Conservation (phyloP, 768 basidiomycete species). For the Mycena olivaceomarginata region DNA sequence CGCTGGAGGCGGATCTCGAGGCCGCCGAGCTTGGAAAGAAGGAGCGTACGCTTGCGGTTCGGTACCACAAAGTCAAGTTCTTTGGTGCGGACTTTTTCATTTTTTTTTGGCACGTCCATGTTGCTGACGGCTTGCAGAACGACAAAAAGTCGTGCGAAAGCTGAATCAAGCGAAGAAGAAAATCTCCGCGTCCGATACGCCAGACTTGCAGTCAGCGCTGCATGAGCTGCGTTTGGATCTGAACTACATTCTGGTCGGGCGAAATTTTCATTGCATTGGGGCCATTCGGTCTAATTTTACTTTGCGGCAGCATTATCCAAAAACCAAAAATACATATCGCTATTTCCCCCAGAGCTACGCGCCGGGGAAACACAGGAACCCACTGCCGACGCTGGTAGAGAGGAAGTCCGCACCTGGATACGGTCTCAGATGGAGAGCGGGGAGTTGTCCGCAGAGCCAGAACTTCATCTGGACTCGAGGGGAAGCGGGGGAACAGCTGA, state of each 20-base stretch:
- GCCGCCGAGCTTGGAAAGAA: conserved; percentile 77
- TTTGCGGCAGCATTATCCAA: conserved; percentile 83
- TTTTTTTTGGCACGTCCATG: background rate
- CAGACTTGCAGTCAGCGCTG: conserved; percentile 69
- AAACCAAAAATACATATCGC: conserved; percentile 92
- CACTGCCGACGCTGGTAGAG: conserved; percentile 69
- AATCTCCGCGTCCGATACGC: conserved; percentile 59
- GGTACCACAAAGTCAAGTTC: conserved; percentile 95
- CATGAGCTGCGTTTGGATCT: conserved; percentile 87
- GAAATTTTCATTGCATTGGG: background rate
- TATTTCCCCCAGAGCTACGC: conserved; percentile 86
- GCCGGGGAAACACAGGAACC: conserved; percentile 54
- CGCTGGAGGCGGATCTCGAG: conserved; percentile 84
- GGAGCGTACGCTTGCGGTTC: conserved; percentile 83
- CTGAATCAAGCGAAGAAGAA: conserved; percentile 81
- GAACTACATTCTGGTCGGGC: conserved; percentile 88
- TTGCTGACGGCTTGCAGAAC: conserved; percentile 69
- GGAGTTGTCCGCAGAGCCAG: conserved; percentile 77
- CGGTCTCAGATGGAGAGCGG: conserved; percentile 76
- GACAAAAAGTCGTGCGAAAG: conserved; percentile 90
- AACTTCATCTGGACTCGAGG: conserved; percentile 59
- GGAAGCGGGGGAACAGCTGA: conserved; percentile 18
- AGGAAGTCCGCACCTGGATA: conserved; percentile 77
- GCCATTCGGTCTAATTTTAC: conserved; percentile 1
- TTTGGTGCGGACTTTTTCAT: conserved; percentile 78